Evolutionary conservation across 805 yeast species (phyloP).

Genomic region (Cyberlindnera xylosilytica): DNA sequence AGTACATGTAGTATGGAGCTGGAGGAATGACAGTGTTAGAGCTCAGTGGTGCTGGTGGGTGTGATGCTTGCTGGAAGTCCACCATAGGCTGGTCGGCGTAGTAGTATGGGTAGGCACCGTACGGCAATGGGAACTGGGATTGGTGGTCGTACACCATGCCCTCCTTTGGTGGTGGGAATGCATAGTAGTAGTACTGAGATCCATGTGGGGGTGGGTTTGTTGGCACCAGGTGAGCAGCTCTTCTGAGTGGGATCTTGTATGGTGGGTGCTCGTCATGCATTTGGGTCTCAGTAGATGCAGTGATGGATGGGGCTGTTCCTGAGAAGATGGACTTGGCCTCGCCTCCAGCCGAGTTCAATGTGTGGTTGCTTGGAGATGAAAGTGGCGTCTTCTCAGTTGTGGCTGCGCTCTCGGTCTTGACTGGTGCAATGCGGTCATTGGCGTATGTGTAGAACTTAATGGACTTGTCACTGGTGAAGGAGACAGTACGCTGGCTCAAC

Average conservation of each 20-base stretch:
- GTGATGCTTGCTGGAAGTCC: constrained; percentile 17
- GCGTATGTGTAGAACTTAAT: constrained; percentile 8
- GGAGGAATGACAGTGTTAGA: constrained; percentile 20
- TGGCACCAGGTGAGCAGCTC: constrained; percentile 16
- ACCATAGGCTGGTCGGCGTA: constrained; percentile 22
- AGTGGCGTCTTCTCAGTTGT: constrained; percentile 20
- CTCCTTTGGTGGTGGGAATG: constrained; percentile 30
- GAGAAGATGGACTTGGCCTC: constrained; percentile 26
- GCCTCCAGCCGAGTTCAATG: constrained; percentile 20
- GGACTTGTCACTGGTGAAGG: constrained; percentile 18
- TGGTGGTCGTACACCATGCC: constrained; percentile 26
- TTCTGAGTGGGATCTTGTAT: constrained; percentile 17
- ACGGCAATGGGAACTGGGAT: constrained; percentile 19
- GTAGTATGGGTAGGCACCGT: constrained; percentile 25
- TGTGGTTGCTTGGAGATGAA: constrained; percentile 25
- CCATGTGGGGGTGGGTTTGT: constrained; percentile 22
- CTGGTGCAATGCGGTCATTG: constrained; percentile 7
- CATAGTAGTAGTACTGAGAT: constrained; percentile 29
- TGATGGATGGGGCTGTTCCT: constrained; percentile 19
- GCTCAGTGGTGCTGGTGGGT: constrained; percentile 10
- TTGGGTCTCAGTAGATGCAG: constrained; percentile 20
- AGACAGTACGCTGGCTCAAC: constrained; percentile 19
- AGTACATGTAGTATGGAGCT: constrained; percentile 32
- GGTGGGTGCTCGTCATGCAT: constrained; percentile 17
- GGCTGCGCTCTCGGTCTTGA: constrained; percentile 4